These are phyloP conservation scores for Diaporthe ilicicola DNA, from an alignment of 2,329 filamentous ascomycete species.

Conservation along the genomic window DNA sequence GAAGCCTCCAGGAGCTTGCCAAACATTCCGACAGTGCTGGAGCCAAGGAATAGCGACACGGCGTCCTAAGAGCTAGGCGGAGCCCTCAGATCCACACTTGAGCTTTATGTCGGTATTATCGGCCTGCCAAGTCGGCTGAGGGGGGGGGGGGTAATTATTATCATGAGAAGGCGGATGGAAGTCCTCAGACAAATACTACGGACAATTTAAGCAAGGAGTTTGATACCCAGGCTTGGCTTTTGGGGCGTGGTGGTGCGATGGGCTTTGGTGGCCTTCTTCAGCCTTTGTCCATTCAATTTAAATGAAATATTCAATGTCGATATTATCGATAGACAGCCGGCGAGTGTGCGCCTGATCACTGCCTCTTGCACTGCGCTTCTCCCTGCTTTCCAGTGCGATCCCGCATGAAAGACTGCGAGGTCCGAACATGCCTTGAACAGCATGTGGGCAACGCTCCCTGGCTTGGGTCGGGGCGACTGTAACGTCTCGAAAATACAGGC, in stretches of 20 bases:
- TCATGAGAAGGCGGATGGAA: neutral
- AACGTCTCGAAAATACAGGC: neutral
- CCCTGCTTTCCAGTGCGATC: neutral
- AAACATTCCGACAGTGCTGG: slow-evolving; percentile 38
- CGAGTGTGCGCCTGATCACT: too few species aligned
- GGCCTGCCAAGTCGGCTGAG: neutral
- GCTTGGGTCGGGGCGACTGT: too few species aligned
- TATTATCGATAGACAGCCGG: neutral
- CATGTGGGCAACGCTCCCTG: neutral
- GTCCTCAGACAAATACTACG: too few species aligned
- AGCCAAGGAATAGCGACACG: slow-evolving; percentile 33
- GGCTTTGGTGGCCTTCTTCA: neutral
- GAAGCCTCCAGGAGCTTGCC: slow-evolving; percentile 36
- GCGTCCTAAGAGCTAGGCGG: neutral
- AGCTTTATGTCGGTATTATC: neutral
- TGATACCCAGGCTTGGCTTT: slow-evolving; percentile 15
- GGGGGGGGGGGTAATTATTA: neutral
- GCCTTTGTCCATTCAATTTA: neutral
- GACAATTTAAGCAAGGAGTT: slow-evolving; percentile 2
- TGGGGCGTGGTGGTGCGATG: neutral
- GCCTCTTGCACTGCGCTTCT: neutral
- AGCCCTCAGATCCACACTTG: neutral
- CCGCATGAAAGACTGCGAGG: neutral
- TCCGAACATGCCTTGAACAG: neutral
- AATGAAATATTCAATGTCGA: neutral